Evolutionary conservation across 176 grass and related monocot genomes (phyloP).

Genomic region (Ampelocalamus luodianensis): DNA sequence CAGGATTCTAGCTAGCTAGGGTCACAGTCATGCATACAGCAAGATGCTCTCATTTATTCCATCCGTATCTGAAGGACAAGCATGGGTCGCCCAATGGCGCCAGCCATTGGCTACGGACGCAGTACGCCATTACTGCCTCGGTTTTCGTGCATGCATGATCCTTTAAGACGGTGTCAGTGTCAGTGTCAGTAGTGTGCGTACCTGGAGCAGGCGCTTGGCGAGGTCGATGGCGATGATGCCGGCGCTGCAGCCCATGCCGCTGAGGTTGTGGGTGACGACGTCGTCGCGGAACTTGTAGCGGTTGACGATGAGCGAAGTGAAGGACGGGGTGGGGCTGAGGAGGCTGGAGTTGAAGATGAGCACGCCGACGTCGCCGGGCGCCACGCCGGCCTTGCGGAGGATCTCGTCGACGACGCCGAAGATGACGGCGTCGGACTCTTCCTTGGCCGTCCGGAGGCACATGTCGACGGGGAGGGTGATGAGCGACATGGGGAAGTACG

Average conservation of each 20-base stretch:
- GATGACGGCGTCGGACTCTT: constrained; percentile 82
- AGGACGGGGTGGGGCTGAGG: constrained; percentile 80
- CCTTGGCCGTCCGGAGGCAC: constrained; percentile 60
- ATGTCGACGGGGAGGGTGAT: constrained; percentile 58
- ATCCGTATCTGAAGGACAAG: neutral
- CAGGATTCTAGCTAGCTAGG: neutral
- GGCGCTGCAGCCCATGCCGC: constrained; percentile 97
- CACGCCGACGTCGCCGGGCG: constrained; percentile 51
- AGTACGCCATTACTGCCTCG: constrained; percentile 13
- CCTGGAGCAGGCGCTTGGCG: constrained; percentile 87
- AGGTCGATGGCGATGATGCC: constrained; percentile 91
- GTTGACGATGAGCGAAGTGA: constrained; percentile 76
- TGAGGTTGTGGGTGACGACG: constrained; percentile 75
- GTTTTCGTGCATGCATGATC: neutral
- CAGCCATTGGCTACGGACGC: neutral
- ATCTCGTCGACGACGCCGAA: constrained; percentile 79
- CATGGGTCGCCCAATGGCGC: neutral
- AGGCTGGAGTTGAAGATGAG: constrained; percentile 93
- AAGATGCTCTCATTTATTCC: constrained; percentile 13
- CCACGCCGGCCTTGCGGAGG: constrained; percentile 40
- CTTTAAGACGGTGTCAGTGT: neutral
- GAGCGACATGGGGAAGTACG: constrained; percentile 83
- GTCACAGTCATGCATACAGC: neutral
- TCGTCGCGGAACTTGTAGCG: constrained; percentile 58
- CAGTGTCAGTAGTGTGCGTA: constrained; percentile 21